Conservation (phyloP, 148 eudicot species). For the Agrostemma githago region DNA sequence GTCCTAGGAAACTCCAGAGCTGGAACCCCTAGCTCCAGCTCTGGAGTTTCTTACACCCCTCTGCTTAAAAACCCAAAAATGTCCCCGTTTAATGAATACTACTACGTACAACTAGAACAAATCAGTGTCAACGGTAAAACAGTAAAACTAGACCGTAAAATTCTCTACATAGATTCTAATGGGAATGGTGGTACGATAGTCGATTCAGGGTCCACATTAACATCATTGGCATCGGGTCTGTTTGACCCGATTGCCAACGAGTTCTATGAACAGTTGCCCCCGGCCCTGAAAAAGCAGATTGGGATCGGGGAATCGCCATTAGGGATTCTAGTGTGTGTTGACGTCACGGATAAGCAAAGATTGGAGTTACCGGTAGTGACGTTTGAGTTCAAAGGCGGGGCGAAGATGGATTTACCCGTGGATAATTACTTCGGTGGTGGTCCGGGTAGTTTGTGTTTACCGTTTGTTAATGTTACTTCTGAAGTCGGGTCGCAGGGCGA, state of each 20-base stretch:
- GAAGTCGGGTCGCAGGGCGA: neutral
- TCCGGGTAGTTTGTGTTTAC: neutral
- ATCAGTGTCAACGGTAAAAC: slow-evolving; percentile 49
- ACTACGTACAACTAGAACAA: slow-evolving; percentile 43
- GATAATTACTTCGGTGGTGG: neutral
- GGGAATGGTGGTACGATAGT: slow-evolving; percentile 48
- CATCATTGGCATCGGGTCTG: slow-evolving; percentile 41
- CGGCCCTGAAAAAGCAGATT: neutral
- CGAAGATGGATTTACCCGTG: neutral
- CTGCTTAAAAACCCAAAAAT: slow-evolving; percentile 32
- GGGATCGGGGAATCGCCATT: neutral
- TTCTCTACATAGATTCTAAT: slow-evolving; percentile 27
- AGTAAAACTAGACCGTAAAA: slow-evolving; percentile 32
- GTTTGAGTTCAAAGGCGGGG: neutral
- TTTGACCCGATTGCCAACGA: neutral
- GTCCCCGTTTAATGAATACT: slow-evolving; percentile 39
- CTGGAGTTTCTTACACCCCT: slow-evolving; percentile 44
- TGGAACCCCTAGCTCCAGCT: too few species aligned
- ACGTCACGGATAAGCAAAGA: neutral
- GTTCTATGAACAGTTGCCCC: slow-evolving; percentile 35
- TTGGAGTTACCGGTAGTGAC: neutral
- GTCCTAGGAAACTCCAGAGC: slow-evolving; percentile 21
- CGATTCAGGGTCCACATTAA: slow-evolving; percentile 68
- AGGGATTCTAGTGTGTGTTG: neutral
- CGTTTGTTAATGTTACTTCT: neutral